phyloP scores from a whole-genome alignment of 805 yeast genomes.

The Metschnikowia dekortorum region DNA sequence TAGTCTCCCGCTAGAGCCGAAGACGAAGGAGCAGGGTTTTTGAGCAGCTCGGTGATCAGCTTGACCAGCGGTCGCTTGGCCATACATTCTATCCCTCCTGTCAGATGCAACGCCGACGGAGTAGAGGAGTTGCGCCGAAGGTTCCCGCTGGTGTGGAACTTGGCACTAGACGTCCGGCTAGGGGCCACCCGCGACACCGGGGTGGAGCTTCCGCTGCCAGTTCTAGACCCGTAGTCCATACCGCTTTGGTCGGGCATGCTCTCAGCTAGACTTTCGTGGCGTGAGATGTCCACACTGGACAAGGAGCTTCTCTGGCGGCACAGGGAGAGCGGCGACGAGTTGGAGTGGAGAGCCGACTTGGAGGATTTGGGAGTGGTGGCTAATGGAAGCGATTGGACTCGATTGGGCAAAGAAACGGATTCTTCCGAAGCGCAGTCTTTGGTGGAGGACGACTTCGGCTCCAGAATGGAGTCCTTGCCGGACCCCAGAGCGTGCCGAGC shows the following conservation, averaged over 20 bases:
- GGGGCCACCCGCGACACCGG: neutral
- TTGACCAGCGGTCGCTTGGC: neutral
- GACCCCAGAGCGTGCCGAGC: conserved; percentile 9
- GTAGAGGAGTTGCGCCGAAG: conserved; percentile 7
- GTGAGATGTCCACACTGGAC: neutral
- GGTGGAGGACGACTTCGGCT: neutral
- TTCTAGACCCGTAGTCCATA: neutral
- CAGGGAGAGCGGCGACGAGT: conserved; percentile 9
- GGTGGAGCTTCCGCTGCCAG: neutral
- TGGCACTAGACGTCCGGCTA: conserved; percentile 1
- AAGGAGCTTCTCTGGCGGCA: conserved; percentile 11
- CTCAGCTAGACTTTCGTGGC: neutral
- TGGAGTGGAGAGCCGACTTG: conserved; percentile 6
- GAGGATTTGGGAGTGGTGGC: conserved; percentile 7
- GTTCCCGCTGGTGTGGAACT: neutral
- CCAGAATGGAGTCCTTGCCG: neutral
- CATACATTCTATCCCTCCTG: neutral
- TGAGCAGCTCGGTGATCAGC: neutral
- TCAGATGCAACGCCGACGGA: conserved; percentile 1
- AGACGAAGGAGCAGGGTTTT: neutral
- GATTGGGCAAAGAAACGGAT: neutral
- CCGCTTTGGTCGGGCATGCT: neutral
- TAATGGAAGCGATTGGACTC: neutral
- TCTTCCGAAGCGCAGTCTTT: neutral
- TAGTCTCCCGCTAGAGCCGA: neutral